Conservation (phyloP, 192 early-diverging fungal species). For the Gamsiella multidivaricata region DNA sequence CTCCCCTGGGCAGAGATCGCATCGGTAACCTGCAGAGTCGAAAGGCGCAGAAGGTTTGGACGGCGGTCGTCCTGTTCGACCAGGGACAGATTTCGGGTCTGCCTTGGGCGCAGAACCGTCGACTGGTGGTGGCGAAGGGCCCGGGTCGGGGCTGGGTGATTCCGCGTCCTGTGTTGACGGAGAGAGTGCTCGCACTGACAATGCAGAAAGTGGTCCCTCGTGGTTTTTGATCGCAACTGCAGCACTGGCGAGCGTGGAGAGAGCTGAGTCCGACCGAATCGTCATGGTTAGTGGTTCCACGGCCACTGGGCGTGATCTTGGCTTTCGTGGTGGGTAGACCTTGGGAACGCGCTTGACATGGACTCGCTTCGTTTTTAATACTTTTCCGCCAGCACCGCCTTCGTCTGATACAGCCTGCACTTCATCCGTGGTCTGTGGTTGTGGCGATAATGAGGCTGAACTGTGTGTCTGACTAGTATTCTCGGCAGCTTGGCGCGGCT, state of each 20-base stretch:
- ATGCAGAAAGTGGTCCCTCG: constrained; percentile 11
- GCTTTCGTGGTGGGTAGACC: constrained; percentile 46
- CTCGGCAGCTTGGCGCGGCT: not conserved
- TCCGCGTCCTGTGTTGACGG: constrained; percentile 2
- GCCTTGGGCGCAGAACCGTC: not conserved
- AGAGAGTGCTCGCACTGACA: constrained; percentile 23
- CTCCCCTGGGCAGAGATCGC: constrained; percentile 48
- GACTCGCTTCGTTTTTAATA: not conserved
- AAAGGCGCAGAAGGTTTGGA: not conserved
- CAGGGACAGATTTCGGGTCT: not conserved
- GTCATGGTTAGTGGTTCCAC: constrained; percentile 23
- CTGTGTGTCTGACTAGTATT: not conserved
- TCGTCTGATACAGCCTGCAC: not conserved
- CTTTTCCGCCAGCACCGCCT: constrained; percentile 7
- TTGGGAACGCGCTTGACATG: constrained; percentile 25
- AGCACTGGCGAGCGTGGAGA: constrained; percentile 46
- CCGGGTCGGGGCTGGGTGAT: not conserved
- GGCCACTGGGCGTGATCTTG: constrained; percentile 12
- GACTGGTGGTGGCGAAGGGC: not conserved
- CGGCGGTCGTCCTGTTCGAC: not conserved
- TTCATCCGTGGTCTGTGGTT: not conserved
- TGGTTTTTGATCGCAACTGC: constrained; percentile 45
- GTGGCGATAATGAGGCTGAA: not conserved
- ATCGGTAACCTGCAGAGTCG: constrained; percentile 38
- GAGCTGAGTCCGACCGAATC: constrained; percentile 36